Evolutionary conservation across 495 filamentous ascomycete genomes (phyloP).

Genomic region (Oleoguttula mirabilis): DNA sequence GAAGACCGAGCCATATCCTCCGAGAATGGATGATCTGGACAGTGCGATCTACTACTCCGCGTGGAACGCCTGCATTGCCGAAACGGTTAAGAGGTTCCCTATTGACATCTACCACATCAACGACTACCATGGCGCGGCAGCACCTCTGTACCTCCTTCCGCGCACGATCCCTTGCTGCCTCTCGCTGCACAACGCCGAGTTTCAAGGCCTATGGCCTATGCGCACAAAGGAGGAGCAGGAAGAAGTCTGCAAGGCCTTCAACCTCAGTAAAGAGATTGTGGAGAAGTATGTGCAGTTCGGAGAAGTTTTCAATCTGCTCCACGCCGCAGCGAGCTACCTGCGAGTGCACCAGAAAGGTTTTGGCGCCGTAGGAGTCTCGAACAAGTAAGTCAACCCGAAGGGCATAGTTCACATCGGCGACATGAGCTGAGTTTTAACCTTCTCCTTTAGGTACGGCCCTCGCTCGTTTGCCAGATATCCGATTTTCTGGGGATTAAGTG

Average conservation of each 20-base stretch:
- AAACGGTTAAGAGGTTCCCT: too few species aligned
- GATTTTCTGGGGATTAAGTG: conserved; percentile 62
- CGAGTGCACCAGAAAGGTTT: conserved; percentile 60
- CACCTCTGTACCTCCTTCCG: conserved; percentile 59
- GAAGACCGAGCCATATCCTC: conserved; percentile 52
- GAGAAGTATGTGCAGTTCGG: conserved; percentile 52
- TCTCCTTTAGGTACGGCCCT: conserved; percentile 61
- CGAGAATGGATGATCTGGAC: conserved; percentile 60
- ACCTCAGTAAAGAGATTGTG: conserved; percentile 39
- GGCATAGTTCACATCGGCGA: too few species aligned
- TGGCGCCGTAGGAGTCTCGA: too few species aligned
- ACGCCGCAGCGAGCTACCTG: conserved; percentile 60
- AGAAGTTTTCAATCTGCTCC: conserved; percentile 57
- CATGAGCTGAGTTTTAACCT: conserved; percentile 61
- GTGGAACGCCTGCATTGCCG: too few species aligned
- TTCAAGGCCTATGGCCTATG: conserved; percentile 63
- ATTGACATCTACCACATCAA: conserved; percentile 71
- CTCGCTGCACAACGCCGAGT: conserved; percentile 54
- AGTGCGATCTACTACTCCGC: too few species aligned
- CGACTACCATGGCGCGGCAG: conserved; percentile 66
- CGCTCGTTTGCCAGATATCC: conserved; percentile 61
- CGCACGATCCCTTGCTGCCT: conserved; percentile 47
- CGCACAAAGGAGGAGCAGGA: conserved; percentile 50
- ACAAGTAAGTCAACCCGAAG: too few species aligned
- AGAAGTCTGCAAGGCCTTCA: conserved; percentile 60